Evolutionary conservation across 2,329 filamentous ascomycete species (phyloP).

Genomic region (Chalaropsis ovoidea): DNA sequence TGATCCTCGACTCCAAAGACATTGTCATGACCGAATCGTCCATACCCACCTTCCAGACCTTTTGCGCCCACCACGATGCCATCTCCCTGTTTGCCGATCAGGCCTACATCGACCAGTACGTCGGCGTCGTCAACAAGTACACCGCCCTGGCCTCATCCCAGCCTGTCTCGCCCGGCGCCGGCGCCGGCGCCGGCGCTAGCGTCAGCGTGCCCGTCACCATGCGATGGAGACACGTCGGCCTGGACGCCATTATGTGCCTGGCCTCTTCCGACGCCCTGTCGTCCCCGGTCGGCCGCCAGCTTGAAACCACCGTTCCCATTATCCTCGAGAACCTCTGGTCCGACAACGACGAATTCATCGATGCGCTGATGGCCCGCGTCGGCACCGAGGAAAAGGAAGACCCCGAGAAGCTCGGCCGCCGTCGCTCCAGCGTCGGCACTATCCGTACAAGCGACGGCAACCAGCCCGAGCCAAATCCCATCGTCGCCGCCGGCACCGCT

Average conservation of each 20-base stretch:
- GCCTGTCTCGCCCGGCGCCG: slow-evolving; percentile 34
- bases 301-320: slow-evolving; percentile 69
- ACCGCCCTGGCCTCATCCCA: slow-evolving; percentile 61
- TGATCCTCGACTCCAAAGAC: slow-evolving; percentile 74
- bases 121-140: slow-evolving; percentile 70
- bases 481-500: slow-evolving; percentile 68
- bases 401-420: slow-evolving; percentile 50
- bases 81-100: slow-evolving; percentile 78
- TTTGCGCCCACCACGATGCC: slow-evolving; percentile 80
- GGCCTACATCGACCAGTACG: slow-evolving; percentile 70
- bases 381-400: slow-evolving; percentile 59
- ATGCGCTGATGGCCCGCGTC: slow-evolving; percentile 56
- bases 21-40: slow-evolving; percentile 90
- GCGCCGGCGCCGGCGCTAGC: slow-evolving; percentile 28
- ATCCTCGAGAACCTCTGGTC: slow-evolving; percentile 81
- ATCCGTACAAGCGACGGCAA: slow-evolving; percentile 57
- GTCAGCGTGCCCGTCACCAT: slow-evolving; percentile 64
- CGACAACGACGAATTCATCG: slow-evolving; percentile 58
- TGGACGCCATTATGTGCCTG: slow-evolving; percentile 71
- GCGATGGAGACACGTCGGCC: slow-evolving; percentile 63
- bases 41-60: slow-evolving; percentile 72
- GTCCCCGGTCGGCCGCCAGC: slow-evolving; percentile 63
- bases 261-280: slow-evolving; percentile 70
- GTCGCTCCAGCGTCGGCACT: slow-evolving; percentile 70
- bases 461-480: slow-evolving; percentile 51